Evolutionary conservation across 441 rosid genomes (phyloP).

Genomic region (Populus hybrid): DNA sequence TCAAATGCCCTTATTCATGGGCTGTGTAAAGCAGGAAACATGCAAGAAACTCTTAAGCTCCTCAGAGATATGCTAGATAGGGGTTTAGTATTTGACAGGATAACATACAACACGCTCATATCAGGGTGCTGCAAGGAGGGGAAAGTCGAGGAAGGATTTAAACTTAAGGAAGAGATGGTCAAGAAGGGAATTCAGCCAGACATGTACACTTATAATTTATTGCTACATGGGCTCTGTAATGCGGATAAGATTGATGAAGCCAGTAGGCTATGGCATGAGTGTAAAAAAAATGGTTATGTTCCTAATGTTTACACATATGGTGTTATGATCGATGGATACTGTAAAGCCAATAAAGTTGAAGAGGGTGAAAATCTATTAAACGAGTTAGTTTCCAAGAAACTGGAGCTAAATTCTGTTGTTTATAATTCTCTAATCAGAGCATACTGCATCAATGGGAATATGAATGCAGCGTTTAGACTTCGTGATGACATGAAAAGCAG

Average conservation of each 20-base stretch:
- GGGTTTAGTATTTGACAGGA: slow-evolving; percentile 48
- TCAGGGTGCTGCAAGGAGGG: slow-evolving; percentile 47
- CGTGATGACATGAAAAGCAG: slow-evolving; percentile 51
- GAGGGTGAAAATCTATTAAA: slow-evolving; percentile 58
- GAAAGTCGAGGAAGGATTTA: slow-evolving; percentile 57
- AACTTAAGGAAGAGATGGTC: slow-evolving; percentile 53
- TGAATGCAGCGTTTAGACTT: slow-evolving; percentile 49
- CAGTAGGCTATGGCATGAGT: slow-evolving; percentile 43
- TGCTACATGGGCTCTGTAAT: slow-evolving; percentile 53
- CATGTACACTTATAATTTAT: slow-evolving; percentile 60
- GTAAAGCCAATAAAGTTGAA: slow-evolving; percentile 28
- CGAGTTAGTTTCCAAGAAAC: slow-evolving; percentile 54
- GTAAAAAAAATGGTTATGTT: slow-evolving; percentile 44
- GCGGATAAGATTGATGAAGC: slow-evolving; percentile 55
- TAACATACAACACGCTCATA: slow-evolving; percentile 62
- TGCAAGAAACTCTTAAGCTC: slow-evolving; percentile 48
- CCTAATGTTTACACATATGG: slow-evolving; percentile 67
- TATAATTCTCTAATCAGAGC: slow-evolving; percentile 55
- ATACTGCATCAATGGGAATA: slow-evolving; percentile 51
- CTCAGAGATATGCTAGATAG: slow-evolving; percentile 48
- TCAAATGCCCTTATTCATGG: slow-evolving; percentile 80
- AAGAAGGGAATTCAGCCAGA: slow-evolving; percentile 51
- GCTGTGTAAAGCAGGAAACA: slow-evolving; percentile 56
- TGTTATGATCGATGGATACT: slow-evolving; percentile 56
- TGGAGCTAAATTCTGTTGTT: slow-evolving; percentile 55